Percentiles rank a stretch among this genome's conserved stretches.
Conservation (phyloP, 2,329 filamentous ascomycete genomes). For the Aspergillus novoparasiticus region DNA sequence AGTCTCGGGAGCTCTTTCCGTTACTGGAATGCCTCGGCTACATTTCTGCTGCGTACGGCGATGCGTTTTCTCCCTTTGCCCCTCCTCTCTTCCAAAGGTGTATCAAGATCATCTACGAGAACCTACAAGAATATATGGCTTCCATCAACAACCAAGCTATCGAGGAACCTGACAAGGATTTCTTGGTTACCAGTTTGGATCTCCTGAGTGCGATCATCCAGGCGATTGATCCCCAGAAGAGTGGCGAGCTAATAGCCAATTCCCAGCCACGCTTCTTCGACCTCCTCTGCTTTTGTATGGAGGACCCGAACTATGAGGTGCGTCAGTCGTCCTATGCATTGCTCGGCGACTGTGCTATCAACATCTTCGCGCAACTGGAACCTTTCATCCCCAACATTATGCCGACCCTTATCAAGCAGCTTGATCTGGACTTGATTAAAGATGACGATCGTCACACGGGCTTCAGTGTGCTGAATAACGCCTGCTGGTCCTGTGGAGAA, state of each 20-base stretch:
- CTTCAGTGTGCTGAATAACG: conserved; percentile 96
- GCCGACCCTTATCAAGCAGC: conserved; percentile 78
- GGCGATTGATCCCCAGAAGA: conserved; percentile 73
- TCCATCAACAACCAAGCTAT: conserved; percentile 68
- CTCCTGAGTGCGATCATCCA: conserved; percentile 92
- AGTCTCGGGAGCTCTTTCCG: conserved; percentile 91
- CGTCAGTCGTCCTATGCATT: conserved; percentile 94
- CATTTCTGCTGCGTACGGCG: conserved; percentile 81
- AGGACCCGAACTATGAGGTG: conserved; percentile 87
- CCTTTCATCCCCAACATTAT: conserved; percentile 73
- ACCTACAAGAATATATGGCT: conserved; percentile 77
- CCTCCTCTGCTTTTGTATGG: conserved; percentile 87
- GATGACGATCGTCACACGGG: conserved; percentile 81
- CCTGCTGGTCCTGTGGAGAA: conserved; percentile 95
- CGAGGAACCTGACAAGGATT: conserved; percentile 92
- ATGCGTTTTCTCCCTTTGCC: conserved; percentile 81
- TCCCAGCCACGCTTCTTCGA: conserved; percentile 87
- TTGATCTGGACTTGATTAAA: conserved; percentile 75
- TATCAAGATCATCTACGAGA: conserved; percentile 86
- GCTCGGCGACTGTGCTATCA: conserved; percentile 91
- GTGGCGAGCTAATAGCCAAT: conserved; percentile 72
- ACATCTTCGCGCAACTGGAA: conserved; percentile 80
- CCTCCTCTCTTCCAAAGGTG: conserved; percentile 84
- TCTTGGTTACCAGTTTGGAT: conserved; percentile 91
- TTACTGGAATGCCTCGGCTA: conserved; percentile 96